phyloP scores from a whole-genome alignment of 441 rosid species.

The Bruguiera hainesii region DNA sequence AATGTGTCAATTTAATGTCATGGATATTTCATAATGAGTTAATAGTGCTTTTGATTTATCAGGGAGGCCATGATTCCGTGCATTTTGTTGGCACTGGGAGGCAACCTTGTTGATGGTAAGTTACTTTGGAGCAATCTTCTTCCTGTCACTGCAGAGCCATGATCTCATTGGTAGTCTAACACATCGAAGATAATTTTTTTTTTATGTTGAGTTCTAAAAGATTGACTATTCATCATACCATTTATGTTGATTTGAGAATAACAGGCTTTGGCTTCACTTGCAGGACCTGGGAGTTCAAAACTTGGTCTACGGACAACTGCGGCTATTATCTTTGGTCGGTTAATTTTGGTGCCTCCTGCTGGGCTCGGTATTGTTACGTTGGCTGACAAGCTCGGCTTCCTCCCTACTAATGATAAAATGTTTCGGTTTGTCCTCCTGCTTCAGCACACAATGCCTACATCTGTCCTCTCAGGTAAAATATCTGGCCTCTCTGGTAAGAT shows the following conservation, averaged over 20 bases:
- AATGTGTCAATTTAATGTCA: background rate
- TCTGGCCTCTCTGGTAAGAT: conserved; percentile 75
- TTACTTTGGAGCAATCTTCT: background rate
- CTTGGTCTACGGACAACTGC: conserved; percentile 86
- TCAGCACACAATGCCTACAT: conserved; percentile 98
- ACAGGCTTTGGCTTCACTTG: conserved; percentile 19
- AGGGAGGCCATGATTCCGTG: conserved; percentile 99
- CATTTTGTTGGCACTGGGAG: conserved; percentile 91
- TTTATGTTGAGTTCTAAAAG: too few species aligned
- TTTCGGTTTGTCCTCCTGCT: conserved; percentile 86
- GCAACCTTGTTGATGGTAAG: conserved; percentile 95
- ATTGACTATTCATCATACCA: too few species aligned
- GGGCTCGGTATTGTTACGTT: conserved; percentile 86
- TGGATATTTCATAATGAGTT: conserved; percentile 10
- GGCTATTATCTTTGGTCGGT: conserved; percentile 69
- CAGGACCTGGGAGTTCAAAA: conserved; percentile 96
- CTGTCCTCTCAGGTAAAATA: conserved; percentile 72
- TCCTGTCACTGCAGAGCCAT: background rate
- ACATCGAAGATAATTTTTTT: too few species aligned
- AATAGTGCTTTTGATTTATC: conserved; percentile 21
- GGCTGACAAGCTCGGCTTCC: conserved; percentile 95
- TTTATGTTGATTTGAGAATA: background rate
- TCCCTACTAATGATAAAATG: conserved; percentile 90
- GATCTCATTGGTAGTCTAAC: background rate
- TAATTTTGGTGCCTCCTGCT: conserved; percentile 79